Evolutionary conservation across 169 alveolate species (phyloP), one percentile per base, ranked within the genome.

Genomic region (Plasmodium gonderi): DNA sequence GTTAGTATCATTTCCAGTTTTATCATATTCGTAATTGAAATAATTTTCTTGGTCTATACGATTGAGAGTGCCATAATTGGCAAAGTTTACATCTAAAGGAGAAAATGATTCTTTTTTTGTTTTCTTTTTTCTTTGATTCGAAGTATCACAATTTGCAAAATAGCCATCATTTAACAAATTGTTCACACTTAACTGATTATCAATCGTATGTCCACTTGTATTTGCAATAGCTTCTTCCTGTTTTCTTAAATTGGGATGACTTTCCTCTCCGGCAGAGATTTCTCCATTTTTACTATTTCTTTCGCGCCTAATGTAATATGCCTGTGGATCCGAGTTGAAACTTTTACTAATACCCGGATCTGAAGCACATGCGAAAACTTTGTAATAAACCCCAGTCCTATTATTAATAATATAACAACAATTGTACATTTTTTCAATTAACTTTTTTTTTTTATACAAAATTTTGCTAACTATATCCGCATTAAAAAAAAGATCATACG

Each of bases 341-440:
- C n/a, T n/a, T n/a, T n/a, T n/a, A 33, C 49, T 17, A 12, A 14
- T 42, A 69, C 23, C 44, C 6, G 44, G 0, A 33, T 69, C 23
- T 6, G 44, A 69, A 0, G 4, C 49, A 20, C 49, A 29, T 8
- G 49, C 7, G 9, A 42, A 11, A 9, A 38, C 44, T 12, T 79
- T 76, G 38, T 90, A 90, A 40, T 65, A 67, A n/a, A 79, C 36
- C 0, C 94, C 94, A 78, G 69, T 79, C 6, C 31, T 60, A 90
- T 90, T 90, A 23, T 64, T 77, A 77, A 90, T 40, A 44, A 90
- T 76, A 51, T 78, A 90, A 20, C n/a, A 33, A 65, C 75, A 42
- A n/a, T 65, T 74, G 26, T 65, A 26, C 11, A 29, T 78, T 67
- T 20, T 60, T 54, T 90, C 51, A 14, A 90, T 90, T 33, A 90